Evolutionary conservation across 352 stramenopile genomes (phyloP).

Genomic region (Phytophthora melonis): DNA sequence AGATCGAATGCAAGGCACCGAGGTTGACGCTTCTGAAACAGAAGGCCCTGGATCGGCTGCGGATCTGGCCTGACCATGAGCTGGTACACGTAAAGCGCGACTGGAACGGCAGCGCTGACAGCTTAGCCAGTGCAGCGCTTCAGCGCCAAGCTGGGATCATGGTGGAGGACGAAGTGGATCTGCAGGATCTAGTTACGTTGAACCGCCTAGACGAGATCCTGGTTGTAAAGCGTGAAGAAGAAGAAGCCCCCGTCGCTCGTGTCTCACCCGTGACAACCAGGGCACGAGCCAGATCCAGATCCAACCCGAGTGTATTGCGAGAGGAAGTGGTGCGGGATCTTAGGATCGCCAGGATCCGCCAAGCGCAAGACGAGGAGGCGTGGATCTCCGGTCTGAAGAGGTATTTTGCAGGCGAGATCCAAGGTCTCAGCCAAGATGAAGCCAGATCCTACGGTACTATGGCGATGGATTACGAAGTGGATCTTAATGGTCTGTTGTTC

Average conservation of each 20-base stretch:
- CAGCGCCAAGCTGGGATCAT: neutral
- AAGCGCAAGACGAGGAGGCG: too few relatives aligned
- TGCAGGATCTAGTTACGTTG: slow-evolving; percentile 6
- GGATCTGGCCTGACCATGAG: neutral
- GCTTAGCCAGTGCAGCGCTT: neutral
- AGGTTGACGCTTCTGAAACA: neutral
- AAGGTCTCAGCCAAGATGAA: too few relatives aligned
- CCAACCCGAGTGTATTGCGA: neutral
- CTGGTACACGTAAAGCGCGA: slow-evolving; percentile 14
- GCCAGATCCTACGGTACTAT: too few relatives aligned
- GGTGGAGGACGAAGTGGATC: neutral
- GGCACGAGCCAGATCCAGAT: neutral
- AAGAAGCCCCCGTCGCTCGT: neutral
- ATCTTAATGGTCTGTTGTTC: too few relatives aligned
- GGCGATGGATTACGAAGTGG: too few relatives aligned
- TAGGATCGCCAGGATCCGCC: too few relatives aligned
- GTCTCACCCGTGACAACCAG: neutral
- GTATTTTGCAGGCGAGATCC: too few relatives aligned
- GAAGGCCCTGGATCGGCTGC: neutral
- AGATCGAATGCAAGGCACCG: slow-evolving; percentile 22
- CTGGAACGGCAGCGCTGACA: slow-evolving; percentile 9
- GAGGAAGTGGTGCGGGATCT: neutral
- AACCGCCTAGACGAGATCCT: slow-evolving; percentile 11
- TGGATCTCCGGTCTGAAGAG: too few relatives aligned
- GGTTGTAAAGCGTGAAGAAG: neutral